Evolutionary conservation across 331 rosid genomes (phyloP), one percentile per base, ranked within the genome.

Genomic region (Erythrophleum ivorense): DNA sequence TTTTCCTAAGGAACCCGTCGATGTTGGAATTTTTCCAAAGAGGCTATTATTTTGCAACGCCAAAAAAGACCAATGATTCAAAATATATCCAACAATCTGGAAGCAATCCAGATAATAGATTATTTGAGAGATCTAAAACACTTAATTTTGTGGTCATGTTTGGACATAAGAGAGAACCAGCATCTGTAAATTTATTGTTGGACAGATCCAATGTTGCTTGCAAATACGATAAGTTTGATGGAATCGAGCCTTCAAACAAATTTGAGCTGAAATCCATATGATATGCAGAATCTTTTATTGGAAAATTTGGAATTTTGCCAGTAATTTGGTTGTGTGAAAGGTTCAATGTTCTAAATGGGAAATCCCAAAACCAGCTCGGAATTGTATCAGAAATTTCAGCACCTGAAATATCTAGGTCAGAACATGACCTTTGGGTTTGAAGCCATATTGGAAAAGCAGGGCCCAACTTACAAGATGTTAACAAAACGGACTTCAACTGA

Each of bases 381-480:
- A 85, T 9, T 6, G 19, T 0, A 9, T 60, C 40, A 16, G 84
- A 73, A 59, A 85, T 82, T 68, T 18, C 66, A 2, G 58, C 13
- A 40, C 21, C 1, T 1, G 79, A 85, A 2, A 85, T 49, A 31
- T 85, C 80, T 0, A 82, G 77, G 0, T 0, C 0, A 0, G 4
- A 0, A 13, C 3, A 33, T 1, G 43, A 14, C 1, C 3, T 74
- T 29, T 82, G 88, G 4, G 57, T 78, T 60, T 1, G 31, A 12
- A 78, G 58, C 86, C 88, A 88, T 18, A 0, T 40, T 18, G 88
- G 91, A 62, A 88, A 86, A 0, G 3, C 6, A 9, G 65, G 21
- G 11, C 73, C 84, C 19, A 78, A 3, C 4, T 77, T 78, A 71
- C 91, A 86, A 14, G 73, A 82, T 0, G 19, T 1, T 33, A 84